Evolutionary conservation across 2,329 filamentous ascomycete genomes (phyloP).

Genomic region (Emydomyces testavorans): DNA sequence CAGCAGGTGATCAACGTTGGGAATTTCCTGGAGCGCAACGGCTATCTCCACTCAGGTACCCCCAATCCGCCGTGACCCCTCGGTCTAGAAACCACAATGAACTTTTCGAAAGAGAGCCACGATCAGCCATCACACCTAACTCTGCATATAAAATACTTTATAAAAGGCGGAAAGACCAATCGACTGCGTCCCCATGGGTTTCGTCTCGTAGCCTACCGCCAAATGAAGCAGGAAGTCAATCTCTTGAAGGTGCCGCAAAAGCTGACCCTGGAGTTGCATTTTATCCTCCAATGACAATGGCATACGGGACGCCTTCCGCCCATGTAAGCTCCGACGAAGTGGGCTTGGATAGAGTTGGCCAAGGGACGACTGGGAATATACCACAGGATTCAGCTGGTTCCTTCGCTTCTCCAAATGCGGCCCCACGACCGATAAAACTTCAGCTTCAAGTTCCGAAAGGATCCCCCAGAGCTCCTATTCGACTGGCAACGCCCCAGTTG

Average conservation of each 20-base stretch:
- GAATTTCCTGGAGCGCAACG: slow-evolving; percentile 44
- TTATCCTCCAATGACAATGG: neutral
- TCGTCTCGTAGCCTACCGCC: neutral
- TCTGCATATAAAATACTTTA: slow-evolving; percentile 33
- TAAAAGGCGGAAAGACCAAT: slow-evolving; percentile 45
- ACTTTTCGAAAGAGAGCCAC: slow-evolving; percentile 44
- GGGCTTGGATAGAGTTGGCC: neutral
- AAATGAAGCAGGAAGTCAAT: neutral
- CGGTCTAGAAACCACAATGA: slow-evolving; percentile 26
- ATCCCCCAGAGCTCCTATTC: slow-evolving; percentile 31
- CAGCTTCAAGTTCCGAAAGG: slow-evolving; percentile 34
- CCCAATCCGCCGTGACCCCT: slow-evolving; percentile 66
- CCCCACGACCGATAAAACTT: slow-evolving; percentile 29
- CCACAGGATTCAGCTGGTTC: neutral
- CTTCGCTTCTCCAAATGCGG: slow-evolving; percentile 15
- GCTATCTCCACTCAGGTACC: slow-evolving; percentile 57
- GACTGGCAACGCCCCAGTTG: slow-evolving; percentile 35
- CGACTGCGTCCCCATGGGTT: neutral
- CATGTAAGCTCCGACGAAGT: neutral
- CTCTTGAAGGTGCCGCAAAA: neutral
- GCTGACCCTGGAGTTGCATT: neutral
- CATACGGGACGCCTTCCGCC: neutral
- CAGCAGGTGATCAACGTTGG: slow-evolving; percentile 27
- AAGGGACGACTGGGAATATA: slow-evolving; percentile 16
- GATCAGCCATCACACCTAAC: slow-evolving; percentile 60